Conservation (phyloP, 345 rosid species). For the Draba incana region DNA sequence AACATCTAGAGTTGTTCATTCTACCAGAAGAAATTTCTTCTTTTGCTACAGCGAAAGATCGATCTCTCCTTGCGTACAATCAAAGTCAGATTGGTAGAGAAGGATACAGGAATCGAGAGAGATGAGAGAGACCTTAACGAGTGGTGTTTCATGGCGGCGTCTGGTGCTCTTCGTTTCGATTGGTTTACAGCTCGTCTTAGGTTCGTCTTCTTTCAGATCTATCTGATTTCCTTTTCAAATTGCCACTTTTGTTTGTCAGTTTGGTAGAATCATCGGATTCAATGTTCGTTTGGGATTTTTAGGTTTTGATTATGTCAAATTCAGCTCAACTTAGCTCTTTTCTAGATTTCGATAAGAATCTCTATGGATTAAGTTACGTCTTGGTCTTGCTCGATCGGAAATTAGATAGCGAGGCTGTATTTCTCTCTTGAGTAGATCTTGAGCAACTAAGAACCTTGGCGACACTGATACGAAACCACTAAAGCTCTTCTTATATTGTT, state of each 20-base stretch:
- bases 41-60: slow-evolving; percentile 12
- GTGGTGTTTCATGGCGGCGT: slow-evolving; percentile 43
- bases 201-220: slow-evolving; percentile 53
- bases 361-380: background rate
- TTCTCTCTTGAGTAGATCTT: slow-evolving; percentile 24
- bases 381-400: slow-evolving; percentile 11
- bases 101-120: slow-evolving; percentile 25
- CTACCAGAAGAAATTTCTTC: slow-evolving; percentile 3
- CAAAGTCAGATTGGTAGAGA: background rate
- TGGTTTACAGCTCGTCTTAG: slow-evolving; percentile 56
- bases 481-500: background rate
- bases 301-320: slow-evolving; percentile 8
- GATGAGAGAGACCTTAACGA: slow-evolving; percentile 45
- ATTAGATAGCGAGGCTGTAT: background rate
- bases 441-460: background rate
- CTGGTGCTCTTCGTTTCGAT: slow-evolving; percentile 48
- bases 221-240: slow-evolving; percentile 11
- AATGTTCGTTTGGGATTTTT: background rate
- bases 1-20: slow-evolving; percentile 7
- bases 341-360: background rate
- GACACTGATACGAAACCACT: background rate
- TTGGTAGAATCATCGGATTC: slow-evolving; percentile 19
- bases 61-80: slow-evolving; percentile 16
- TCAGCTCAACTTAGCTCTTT: slow-evolving; percentile 19
- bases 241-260: background rate